Evolutionary conservation across 164 flowering plant genomes (phyloP).

Genomic region (Aristolochia fimbriata): DNA sequence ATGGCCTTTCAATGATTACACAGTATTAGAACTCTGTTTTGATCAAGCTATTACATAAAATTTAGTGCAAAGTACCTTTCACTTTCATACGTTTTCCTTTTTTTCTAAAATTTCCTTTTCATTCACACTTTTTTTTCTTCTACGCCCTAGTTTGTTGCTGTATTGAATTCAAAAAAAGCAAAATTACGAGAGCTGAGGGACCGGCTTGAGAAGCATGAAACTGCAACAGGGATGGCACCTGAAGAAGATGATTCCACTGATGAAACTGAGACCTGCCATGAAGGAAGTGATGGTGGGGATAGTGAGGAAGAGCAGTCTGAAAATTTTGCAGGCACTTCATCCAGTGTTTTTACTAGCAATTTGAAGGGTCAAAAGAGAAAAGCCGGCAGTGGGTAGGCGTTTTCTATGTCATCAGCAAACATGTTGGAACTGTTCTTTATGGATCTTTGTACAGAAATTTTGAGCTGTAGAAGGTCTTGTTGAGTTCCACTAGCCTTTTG

Average conservation of each 20-base stretch:
- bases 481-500: too few species aligned
- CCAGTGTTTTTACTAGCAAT: conserved; percentile 19
- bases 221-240: conserved; percentile 14
- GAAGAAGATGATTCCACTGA: conserved; percentile 49
- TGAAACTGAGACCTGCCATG: conserved; percentile 49
- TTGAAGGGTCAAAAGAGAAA: conserved; percentile 37
- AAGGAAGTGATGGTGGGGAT: conserved; percentile 28
- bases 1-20: too few species aligned
- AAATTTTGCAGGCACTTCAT: conserved; percentile 28
- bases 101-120: too few species aligned
- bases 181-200: conserved; percentile 76
- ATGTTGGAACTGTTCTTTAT: too few species aligned
- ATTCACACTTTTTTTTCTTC: not conserved
- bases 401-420: too few species aligned
- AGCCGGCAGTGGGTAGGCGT: not conserved
- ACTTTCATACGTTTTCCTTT: too few species aligned
- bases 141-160: conserved; percentile 48
- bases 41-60: too few species aligned
- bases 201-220: conserved; percentile 23
- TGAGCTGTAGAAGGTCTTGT: too few species aligned
- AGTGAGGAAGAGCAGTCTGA: conserved; percentile 24
- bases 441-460: too few species aligned
- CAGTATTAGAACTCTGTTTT: too few species aligned
- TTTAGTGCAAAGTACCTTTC: too few species aligned
- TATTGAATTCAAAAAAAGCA: conserved; percentile 75